Evolutionary conservation across 495 filamentous ascomycete species (phyloP), one percentile per base, ranked within the genome.

Genomic region (Pyronema omphalodes): DNA sequence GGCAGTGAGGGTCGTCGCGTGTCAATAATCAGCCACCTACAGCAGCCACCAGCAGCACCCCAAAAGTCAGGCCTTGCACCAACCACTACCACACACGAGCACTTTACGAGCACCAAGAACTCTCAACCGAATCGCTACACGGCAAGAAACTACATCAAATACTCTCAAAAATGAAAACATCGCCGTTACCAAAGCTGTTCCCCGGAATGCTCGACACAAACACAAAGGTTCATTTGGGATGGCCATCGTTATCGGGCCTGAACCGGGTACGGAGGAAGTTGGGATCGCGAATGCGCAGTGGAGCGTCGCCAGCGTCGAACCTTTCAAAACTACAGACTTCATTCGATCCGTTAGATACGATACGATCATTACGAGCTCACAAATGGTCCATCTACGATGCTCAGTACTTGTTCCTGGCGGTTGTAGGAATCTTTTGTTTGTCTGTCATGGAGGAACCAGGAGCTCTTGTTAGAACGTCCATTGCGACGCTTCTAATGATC

Each of bases 361-460:
- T 94, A 46, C 73, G 75, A 23, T 74, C 80, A 14, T 71, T 96
- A 47, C 79, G 81, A 52, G 71, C 73, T 45, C 82, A 89, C 64
- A 77, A 74, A 52, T 96, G 88, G 89, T 83, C 81, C 3, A 68
- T 79, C 55, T 86, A 87, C 67, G 89, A 96, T 70, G 77, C 80
- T 50, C 89, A 94, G 66, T 88, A 96, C 62, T 61, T 89, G 17
- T 66, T 89, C 19, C 65, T 91, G 34, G 72, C 83, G 44, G 76
- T 81, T 34, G 65, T 87, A 44, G 78, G 76, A 59, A 77, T 91
- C 56, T 94, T 93, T 69, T 84, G 82, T 34, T 72, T 94, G 37
- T 84, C 72, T 57, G 76, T 94, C 57, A 83, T 86, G 51, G 81
- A 86, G 60, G 70, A 75, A 6, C 83, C 85, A 1, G 82, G 82